Evolutionary conservation across 1,284 basidiomycete species (phyloP), one percentile per base, ranked within the genome.

Genomic region (Cryptococcus jaspeensis): DNA sequence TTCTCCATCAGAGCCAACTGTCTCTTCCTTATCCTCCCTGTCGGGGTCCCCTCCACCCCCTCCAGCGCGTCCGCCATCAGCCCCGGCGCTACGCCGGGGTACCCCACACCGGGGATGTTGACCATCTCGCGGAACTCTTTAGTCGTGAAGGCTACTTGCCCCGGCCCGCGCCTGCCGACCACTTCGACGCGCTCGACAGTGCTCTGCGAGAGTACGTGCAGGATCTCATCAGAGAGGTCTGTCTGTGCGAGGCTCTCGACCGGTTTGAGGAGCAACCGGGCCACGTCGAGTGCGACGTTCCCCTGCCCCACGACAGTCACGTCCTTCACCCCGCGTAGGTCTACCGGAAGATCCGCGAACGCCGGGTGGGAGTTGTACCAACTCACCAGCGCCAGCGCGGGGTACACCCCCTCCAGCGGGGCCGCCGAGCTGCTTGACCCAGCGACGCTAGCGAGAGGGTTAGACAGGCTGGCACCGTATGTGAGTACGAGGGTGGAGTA

Each of bases 311-410:
- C 88, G 47, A 99, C 80, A 0, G 90, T 86, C 43, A 96, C 86
- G 62, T 92, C 87, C 5, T 81, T 73, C 0, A 85, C 76, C 35
- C 80, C 80, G 36, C 85, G 80, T 0, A 97, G 81, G 41, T 77
- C 65, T 2, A 74, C 70, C 0, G 63, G 56, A 13, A 84, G 67
- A 23, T 77, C 83, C 1, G 70, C 64, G 25, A 76, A 78, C 38
- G 81, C 80, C 1, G 94, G 94, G 74, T 99, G 93, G 42, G 85
- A 87, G 38, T 96, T 99, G 79, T 99, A 99, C 95, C 95, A 99
- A 67, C 94, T 89, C 2, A 99, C 95, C 52, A 99, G 80, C 1
- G 86, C 86, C 4, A 97, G 81, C 0, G 94, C 93, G 1, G 92
- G 85, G 1, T 87, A 76, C 61, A 89, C 89, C 60, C 84, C 74